Base-by-base conservation (phyloP, 2,329 filamentous ascomycete genomes). In the Talaromyces sp. region DNA sequence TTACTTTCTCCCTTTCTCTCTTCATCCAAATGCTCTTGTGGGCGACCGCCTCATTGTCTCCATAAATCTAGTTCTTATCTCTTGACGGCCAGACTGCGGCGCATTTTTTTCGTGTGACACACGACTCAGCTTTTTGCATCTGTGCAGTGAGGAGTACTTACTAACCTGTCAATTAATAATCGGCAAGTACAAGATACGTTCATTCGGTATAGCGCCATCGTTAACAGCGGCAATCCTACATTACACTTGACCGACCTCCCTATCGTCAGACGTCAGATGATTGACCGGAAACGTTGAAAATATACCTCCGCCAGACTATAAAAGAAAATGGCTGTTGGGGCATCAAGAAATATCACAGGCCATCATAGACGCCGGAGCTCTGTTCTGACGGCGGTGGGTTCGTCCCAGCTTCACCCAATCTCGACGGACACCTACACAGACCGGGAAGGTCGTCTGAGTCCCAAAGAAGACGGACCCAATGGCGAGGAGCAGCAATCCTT, bases 371-470 rank as follows among this genome's bases (percentile, higher is more conserved):
- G 76, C 68, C 75, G 76, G 62, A 78, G 76, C 69, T 78, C 76
- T 57, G 70, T 76, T 58, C 69, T 78, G 60, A 74, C 76, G 37
- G 72, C 70, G 54, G 64, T 70, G 82, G 85, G 82, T 14, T 87
- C 86, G 5, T 79, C 84, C 5, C 73, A 70, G 52, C 68, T 76
- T 1, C 80, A 84, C 14, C 73, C 64, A 3, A 52, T 71, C 7
- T 54, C 69, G 14, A 70, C 74, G 45, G 80, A 81, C 37, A 75
- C 69, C 66, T 72, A 73, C 64, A 74, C 76, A 63, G 75, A 78
- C n/a, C 67, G 67, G 50, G 71, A 61, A 66, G 67, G 35, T 8
- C 66, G 66, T 22, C 33, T 62, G 31, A 69, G 64, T 64, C 45
- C 62, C 3, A 70, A 70, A 45, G 74, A 64, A 14, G 60, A 63